phyloP scores from a whole-genome alignment of 768 basidiomycete species.

The Leccinum broughii region DNA sequence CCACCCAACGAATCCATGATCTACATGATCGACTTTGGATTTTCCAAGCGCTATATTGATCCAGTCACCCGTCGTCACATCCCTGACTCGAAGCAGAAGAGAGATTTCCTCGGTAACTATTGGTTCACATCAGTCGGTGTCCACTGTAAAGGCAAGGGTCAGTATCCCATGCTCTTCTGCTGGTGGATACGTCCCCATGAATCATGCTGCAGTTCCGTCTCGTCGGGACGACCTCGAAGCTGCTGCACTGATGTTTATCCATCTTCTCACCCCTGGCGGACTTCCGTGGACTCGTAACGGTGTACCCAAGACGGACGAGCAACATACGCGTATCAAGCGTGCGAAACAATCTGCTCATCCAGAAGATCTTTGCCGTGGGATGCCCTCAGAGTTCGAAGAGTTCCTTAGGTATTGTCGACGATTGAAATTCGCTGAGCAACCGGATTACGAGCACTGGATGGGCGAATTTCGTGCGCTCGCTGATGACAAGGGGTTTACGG shows the following conservation, averaged over 20 bases:
- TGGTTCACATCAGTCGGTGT: slow-evolving; percentile 82
- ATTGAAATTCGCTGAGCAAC: slow-evolving; percentile 65
- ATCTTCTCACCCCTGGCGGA: slow-evolving; percentile 74
- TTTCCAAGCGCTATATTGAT: slow-evolving; percentile 78
- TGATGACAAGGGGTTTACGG: slow-evolving; percentile 54
- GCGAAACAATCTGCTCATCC: slow-evolving; percentile 61
- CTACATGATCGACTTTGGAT: slow-evolving; percentile 88
- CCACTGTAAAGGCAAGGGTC: slow-evolving; percentile 76
- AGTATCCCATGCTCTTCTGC: slow-evolving; percentile 19
- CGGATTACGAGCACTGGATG: slow-evolving; percentile 67
- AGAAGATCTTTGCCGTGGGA: slow-evolving; percentile 65
- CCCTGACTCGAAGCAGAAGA: slow-evolving; percentile 61
- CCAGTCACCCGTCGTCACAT: slow-evolving; percentile 65
- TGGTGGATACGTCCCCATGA: slow-evolving; percentile 23
- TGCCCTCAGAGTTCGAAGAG: slow-evolving; percentile 74
- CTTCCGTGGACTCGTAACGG: slow-evolving; percentile 79
- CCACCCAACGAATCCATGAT: slow-evolving; percentile 57
- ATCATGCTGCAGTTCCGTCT: slow-evolving; percentile 58
- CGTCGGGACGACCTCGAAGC: slow-evolving; percentile 81
- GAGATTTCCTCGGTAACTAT: slow-evolving; percentile 82
- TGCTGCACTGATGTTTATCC: slow-evolving; percentile 75
- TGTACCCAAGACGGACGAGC: slow-evolving; percentile 67
- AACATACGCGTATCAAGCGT: slow-evolving; percentile 63
- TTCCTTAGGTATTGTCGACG: slow-evolving; percentile 71
- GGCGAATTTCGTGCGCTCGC: slow-evolving; percentile 67